Percentiles rank a stretch among this genome's conserved stretches.
Evolutionary conservation across 345 rosid genomes (phyloP).

Genomic region (Toxicodendron radicans): DNA sequence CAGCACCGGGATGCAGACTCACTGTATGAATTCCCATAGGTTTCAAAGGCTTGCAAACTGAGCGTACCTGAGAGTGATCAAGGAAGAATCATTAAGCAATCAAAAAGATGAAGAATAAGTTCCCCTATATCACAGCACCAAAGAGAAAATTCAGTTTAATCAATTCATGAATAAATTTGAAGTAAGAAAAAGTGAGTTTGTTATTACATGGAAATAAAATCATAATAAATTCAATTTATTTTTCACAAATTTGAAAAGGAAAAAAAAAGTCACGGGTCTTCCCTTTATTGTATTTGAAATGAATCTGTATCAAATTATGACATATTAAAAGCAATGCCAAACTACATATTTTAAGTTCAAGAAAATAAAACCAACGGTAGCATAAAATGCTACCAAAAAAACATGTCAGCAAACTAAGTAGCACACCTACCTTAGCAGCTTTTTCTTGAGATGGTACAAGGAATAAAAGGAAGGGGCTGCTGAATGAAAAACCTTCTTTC

Average conservation of each 20-base stretch:
- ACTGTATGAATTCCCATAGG: conserved; percentile 80
- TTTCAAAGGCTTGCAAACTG: conserved; percentile 81
- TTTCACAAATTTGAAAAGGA: neutral
- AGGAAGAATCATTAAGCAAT: conserved; percentile 13
- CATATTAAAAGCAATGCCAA: neutral
- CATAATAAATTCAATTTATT: neutral
- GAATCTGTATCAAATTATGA: neutral
- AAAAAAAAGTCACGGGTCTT: neutral
- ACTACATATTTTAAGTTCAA: neutral
- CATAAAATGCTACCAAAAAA: neutral
- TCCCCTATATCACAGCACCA: neutral
- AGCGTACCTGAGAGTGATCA: conserved; percentile 57
- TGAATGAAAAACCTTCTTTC: conserved; percentile 46
- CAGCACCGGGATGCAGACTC: conserved; percentile 74
- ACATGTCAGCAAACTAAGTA: neutral
- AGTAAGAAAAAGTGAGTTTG: neutral
- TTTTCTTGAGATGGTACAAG: conserved; percentile 81
- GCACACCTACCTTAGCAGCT: conserved; percentile 61
- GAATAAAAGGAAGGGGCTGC: conserved; percentile 69
- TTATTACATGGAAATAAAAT: neutral
- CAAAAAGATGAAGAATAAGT: neutral
- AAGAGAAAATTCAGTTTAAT: neutral
- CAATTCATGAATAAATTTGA: neutral
- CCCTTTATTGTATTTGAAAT: neutral
- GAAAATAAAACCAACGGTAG: neutral